Conservation (phyloP, 148 eudicot genomes). For the Fagopyrum tataricum region DNA sequence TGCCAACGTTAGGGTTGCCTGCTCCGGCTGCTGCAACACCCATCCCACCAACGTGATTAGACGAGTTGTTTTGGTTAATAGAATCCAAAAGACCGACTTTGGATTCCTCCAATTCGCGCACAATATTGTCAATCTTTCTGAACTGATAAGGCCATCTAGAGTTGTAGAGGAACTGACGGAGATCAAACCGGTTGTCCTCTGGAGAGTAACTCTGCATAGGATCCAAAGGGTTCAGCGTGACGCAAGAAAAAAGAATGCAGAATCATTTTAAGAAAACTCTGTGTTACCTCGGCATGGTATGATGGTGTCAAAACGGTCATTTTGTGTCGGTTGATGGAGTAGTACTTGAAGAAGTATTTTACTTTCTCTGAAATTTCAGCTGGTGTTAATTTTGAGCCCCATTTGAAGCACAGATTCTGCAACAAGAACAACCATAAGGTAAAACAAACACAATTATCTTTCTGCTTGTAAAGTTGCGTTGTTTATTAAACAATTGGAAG, state of each 20-base stretch:
- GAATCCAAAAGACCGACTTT: conserved; percentile 27
- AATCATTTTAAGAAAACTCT: background rate
- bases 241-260: background rate
- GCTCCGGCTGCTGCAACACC: conserved; percentile 84
- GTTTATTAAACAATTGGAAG: background rate
- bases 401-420: conserved; percentile 85
- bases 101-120: conserved; percentile 40
- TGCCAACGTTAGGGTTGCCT: conserved; percentile 71
- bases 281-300: conserved; percentile 85
- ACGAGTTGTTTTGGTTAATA: conserved; percentile 22
- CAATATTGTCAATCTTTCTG: conserved; percentile 77
- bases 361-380: conserved; percentile 82
- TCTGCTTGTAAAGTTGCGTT: background rate
- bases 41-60: conserved; percentile 52
- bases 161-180: conserved; percentile 90
- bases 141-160: conserved; percentile 94
- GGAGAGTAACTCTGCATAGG: conserved; percentile 82
- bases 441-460: background rate
- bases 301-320: conserved; percentile 96
- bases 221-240: background rate
- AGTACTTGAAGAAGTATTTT: conserved; percentile 90
- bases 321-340: conserved; percentile 91
- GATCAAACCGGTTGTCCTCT: conserved; percentile 90
- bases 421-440: conserved; percentile 6
- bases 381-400: conserved; percentile 80